Percentiles rank a stretch among this genome's conserved stretches.
Conservation (phyloP, 805 yeast species). For the Yarrowia deformans region DNA sequence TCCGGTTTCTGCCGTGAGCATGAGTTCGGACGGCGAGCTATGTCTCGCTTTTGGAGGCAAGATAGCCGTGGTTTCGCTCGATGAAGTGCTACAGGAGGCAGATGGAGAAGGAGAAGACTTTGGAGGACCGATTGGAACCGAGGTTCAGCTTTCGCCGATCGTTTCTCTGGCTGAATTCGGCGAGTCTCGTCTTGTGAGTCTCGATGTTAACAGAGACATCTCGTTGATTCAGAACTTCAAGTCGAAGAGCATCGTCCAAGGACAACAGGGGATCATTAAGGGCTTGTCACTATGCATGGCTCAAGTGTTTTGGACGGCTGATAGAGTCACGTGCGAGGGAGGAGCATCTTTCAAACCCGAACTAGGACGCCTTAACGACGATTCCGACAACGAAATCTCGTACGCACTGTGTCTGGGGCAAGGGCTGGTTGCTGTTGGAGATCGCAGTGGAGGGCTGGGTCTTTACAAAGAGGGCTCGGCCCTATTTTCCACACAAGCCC, state of each 20-base stretch:
- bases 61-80: constrained; percentile 13
- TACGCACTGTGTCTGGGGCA: not conserved
- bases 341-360: constrained; percentile 9
- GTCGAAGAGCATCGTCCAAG: constrained; percentile 13
- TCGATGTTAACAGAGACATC: not conserved
- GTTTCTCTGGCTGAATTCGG: constrained; percentile 5
- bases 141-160: constrained; percentile 4
- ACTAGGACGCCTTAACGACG: constrained; percentile 1
- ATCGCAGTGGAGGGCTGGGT: not conserved
- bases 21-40: constrained; percentile 1
- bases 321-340: constrained; percentile 8
- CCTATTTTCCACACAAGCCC: constrained; percentile 19
- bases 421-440: constrained; percentile 6
- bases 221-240: not conserved
- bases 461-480: not conserved
- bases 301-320: constrained; percentile 24
- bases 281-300: constrained; percentile 17
- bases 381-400: constrained; percentile 25
- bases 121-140: constrained; percentile 20
- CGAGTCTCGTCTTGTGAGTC: not conserved
- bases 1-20: not conserved
- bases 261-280: constrained; percentile 22
- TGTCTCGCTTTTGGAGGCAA: constrained; percentile 29
- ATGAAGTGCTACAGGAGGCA: constrained; percentile 19
- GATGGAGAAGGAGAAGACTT: constrained; percentile 4